Percentiles rank a stretch among this genome's conserved stretches.
These are phyloP conservation scores for Colletotrichum navitas DNA, from an alignment of 2,329 filamentous ascomycete species.

Conservation along the genomic window DNA sequence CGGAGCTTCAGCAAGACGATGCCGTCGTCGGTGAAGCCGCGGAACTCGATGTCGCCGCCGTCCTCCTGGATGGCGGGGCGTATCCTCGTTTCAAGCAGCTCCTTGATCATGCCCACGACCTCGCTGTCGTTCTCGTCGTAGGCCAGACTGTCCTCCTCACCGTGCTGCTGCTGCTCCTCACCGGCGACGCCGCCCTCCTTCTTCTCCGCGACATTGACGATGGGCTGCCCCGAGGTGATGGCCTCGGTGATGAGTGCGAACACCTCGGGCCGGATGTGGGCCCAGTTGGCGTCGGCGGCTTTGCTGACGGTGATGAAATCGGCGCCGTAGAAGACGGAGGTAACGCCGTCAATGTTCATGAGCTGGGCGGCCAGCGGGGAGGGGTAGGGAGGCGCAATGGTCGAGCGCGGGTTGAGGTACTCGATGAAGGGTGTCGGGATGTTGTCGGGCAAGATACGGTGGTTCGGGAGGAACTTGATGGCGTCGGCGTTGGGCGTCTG, in stretches of 20 bases:
- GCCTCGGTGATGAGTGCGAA: conserved; percentile 96
- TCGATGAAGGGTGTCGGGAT: conserved; percentile 86
- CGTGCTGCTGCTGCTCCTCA: conserved; percentile 60
- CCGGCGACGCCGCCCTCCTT: conserved; percentile 58
- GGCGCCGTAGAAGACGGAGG: conserved; percentile 90
- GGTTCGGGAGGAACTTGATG: conserved; percentile 95
- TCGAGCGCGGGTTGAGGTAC: conserved; percentile 89
- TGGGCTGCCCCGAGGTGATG: conserved; percentile 83
- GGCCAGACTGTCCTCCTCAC: conserved; percentile 77
- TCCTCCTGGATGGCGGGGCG: conserved; percentile 97
- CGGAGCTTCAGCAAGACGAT: conserved; percentile 88
- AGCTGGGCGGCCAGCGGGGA: conserved; percentile 92
- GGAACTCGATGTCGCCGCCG: conserved; percentile 95
- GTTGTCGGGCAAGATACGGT: conserved; percentile 81
- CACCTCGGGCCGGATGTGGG: conserved; percentile 93
- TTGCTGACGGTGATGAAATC: conserved; percentile 99
- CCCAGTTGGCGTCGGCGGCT: conserved; percentile 88
- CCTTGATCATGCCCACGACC: conserved; percentile 98
- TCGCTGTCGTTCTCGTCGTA: conserved; percentile 94
- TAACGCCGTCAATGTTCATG: conserved; percentile 95
- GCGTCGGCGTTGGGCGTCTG: conserved; percentile 94
- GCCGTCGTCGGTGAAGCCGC: conserved; percentile 84
- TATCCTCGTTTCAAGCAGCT: conserved; percentile 94
- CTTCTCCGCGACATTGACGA: conserved; percentile 79
- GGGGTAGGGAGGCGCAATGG: conserved; percentile 87